Conservation (phyloP, 345 rosid genomes). For the Garcia nutans region DNA sequence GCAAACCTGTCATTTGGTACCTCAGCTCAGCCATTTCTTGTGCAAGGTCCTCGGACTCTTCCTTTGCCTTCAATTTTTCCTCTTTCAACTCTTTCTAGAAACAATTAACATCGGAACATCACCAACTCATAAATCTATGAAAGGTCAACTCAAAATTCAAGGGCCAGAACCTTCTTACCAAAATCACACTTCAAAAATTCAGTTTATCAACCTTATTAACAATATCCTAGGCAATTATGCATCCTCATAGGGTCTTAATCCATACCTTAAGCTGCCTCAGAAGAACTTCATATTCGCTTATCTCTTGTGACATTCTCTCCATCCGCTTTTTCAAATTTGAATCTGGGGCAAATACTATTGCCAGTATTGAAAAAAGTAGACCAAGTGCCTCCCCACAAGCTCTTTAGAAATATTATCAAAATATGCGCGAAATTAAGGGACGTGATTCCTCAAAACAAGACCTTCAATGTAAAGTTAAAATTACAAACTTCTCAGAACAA, state of each 20-base stretch:
- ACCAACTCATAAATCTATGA: conserved; percentile 4
- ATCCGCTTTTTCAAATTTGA: conserved; percentile 37
- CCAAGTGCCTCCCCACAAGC: conserved; percentile 38
- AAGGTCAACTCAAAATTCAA: conserved; percentile 10
- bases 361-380: conserved; percentile 38
- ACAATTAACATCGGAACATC: conserved; percentile 24
- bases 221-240: not conserved
- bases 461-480: not conserved
- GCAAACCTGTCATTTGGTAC: conserved; percentile 74
- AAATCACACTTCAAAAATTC: not conserved
- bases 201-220: not conserved
- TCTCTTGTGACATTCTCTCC: conserved; percentile 49
- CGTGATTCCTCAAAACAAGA: not conserved
- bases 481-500: not conserved
- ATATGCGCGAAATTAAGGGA: conserved; percentile 5
- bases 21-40: conserved; percentile 98
- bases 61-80: conserved; percentile 77
- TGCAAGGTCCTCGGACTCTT: conserved; percentile 88
- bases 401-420: conserved; percentile 22
- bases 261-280: conserved; percentile 67
- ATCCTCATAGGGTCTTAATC: conserved; percentile 5
- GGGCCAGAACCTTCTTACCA: conserved; percentile 1
- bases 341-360: conserved; percentile 30
- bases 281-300: conserved; percentile 50
- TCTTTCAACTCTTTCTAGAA: conserved; percentile 62